phyloP scores from a whole-genome alignment of 75 land plant species.

The Picea sitchensis region DNA sequence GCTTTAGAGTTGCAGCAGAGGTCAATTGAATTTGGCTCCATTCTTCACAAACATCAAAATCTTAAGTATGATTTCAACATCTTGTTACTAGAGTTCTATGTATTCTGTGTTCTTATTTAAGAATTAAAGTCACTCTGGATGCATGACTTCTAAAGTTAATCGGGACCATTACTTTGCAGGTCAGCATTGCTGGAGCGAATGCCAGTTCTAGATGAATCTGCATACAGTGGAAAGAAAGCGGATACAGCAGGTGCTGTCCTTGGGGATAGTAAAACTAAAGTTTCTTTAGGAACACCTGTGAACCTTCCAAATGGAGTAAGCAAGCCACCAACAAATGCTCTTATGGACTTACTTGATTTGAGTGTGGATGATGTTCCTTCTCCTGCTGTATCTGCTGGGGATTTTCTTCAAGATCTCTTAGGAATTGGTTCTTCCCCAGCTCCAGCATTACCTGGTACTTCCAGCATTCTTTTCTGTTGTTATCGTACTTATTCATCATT shows the following conservation, averaged over 20 bases:
- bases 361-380: conserved; percentile 69
- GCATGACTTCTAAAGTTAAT: neutral
- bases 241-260: conserved; percentile 36
- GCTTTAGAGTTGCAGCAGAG: conserved; percentile 93
- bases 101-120: conserved; percentile 79
- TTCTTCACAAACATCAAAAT: conserved; percentile 73
- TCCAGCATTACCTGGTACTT: conserved; percentile 40
- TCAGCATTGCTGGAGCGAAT: conserved; percentile 83
- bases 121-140: neutral
- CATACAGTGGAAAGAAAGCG: conserved; percentile 64
- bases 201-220: conserved; percentile 86
- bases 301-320: conserved; percentile 75
- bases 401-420: conserved; percentile 69
- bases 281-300: conserved; percentile 27
- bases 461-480: no score
- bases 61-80: conserved; percentile 52
- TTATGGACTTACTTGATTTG: conserved; percentile 85
- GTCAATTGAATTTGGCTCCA: conserved; percentile 82
- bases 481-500: neutral
- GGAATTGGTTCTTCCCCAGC: conserved; percentile 51
- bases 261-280: conserved; percentile 10
- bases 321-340: conserved; percentile 59
- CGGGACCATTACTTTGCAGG: conserved; percentile 37
- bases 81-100: conserved; percentile 85
- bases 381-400: conserved; percentile 55